Base-by-base conservation (phyloP, 805 yeast species). In the Candida hispaniensis region DNA sequence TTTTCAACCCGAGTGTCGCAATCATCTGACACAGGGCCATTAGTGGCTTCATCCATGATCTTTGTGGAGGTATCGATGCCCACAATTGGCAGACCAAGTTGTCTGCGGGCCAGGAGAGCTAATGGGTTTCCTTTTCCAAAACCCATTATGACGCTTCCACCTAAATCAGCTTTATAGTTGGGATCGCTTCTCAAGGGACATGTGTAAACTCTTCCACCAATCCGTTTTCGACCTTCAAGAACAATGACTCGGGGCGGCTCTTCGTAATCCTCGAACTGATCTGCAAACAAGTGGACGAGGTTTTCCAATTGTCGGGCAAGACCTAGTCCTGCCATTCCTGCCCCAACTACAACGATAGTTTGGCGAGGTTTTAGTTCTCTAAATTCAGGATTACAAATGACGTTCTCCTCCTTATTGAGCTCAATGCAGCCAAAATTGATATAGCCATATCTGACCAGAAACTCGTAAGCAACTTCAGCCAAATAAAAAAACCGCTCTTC, bases 281-380 rank as follows among this genome's bases (percentile, higher is more conserved):
- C 41, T 14, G 51, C 48, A 39, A 60, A 59, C 20, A 58, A 49
- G 15, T 50, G 45, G 26, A 58, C 44, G 14, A 61, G 91, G 57
- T 75, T 80, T 34, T 74, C 88, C 34, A 88, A 74, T 64, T 88
- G 97, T 55, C 93, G 91, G 15, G 97, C 95, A 55, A 88, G 79
- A 48, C 95, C 94, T 30, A 91, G 63, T 46, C 98, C 98, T 15
- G 98, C 94, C 39, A 94, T 77, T 32, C 98, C 98, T 5, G 97
- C 94, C 47, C 98, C 98, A 49, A 83, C 77, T 26, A 88, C 72
- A 21, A 85, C 69, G 34, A 91, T 72, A 3, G 63, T 54, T 26
- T 54, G 51, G 8, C 64, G 43, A 1, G 61, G 61, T 34, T 48
- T 44, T 36, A 52, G 50, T 8, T 44, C 49, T 6, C 43, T 52